These are phyloP conservation scores for Podila clonocystis DNA, from an alignment of 192 early-diverging fungal species.

Conservation along the genomic window DNA sequence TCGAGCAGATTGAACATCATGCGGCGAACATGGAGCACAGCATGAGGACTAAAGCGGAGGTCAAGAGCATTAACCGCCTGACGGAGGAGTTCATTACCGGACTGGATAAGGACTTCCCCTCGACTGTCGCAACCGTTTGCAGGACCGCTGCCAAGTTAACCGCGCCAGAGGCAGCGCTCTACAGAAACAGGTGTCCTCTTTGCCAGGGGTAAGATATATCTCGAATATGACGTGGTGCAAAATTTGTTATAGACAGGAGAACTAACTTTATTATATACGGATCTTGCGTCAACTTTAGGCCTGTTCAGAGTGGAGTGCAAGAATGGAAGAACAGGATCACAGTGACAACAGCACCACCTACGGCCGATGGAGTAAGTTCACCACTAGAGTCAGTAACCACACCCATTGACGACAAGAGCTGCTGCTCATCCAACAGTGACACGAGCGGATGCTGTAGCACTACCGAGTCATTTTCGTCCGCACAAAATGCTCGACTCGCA, in stretches of 20 bases:
- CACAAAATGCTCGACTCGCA: not conserved
- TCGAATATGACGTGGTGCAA: not conserved
- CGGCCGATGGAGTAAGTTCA: not conserved
- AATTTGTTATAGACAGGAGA: not conserved
- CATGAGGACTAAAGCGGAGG: slow-evolving; percentile 34
- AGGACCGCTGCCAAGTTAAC: slow-evolving; percentile 83
- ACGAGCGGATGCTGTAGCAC: slow-evolving; percentile 12
- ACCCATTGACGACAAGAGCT: slow-evolving; percentile 6
- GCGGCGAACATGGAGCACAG: slow-evolving; percentile 26
- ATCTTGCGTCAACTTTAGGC: slow-evolving; percentile 36
- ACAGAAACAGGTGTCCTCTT: slow-evolving; percentile 61
- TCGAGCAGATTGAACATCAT: slow-evolving; percentile 27
- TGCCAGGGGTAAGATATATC: slow-evolving; percentile 71
- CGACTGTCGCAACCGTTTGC: slow-evolving; percentile 85
- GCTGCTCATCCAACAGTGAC: slow-evolving; percentile 12
- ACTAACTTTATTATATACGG: not conserved
- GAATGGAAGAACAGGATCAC: slow-evolving; percentile 63
- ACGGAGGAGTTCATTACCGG: slow-evolving; percentile 84
- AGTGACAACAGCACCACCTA: slow-evolving; percentile 42
- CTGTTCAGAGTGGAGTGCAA: slow-evolving; percentile 54
- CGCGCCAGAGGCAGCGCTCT: slow-evolving; percentile 59
- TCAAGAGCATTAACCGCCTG: slow-evolving; percentile 63
- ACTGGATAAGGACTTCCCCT: slow-evolving; percentile 84
- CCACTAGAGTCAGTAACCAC: not conserved
- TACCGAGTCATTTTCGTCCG: not conserved